Evolutionary conservation across 371 early-diverging fungal genomes (phyloP).

Genomic region (Mortierella sp.): DNA sequence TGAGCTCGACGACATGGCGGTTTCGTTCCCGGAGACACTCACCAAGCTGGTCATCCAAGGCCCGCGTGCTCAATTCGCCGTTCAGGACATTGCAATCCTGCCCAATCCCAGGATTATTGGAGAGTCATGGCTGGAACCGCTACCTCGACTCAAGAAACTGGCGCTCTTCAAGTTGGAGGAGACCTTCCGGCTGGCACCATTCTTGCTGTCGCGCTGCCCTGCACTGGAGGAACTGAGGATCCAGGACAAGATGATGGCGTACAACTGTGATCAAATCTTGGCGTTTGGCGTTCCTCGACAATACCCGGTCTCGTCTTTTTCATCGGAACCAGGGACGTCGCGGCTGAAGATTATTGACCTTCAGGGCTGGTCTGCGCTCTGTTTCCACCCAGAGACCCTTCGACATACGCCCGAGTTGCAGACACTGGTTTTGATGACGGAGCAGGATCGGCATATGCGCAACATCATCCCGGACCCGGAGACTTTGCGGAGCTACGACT

Average conservation of each 20-base stretch:
- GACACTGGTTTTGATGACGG: background rate
- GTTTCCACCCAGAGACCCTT: conserved; percentile 12
- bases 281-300: background rate
- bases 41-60: background rate
- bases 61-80: background rate
- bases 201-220: background rate
- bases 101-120: background rate
- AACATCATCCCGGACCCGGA: background rate
- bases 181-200: background rate
- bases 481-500: background rate
- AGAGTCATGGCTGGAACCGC: background rate
- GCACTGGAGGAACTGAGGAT: conserved; percentile 1
- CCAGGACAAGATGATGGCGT: background rate
- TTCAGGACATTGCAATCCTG: background rate
- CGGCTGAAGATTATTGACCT: conserved; percentile 1
- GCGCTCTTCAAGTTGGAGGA: conserved; percentile 3
- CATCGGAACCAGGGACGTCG: background rate
- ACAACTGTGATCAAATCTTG: background rate
- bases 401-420: conserved; percentile 8
- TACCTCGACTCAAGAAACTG: background rate
- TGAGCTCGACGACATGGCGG: conserved; percentile 3
- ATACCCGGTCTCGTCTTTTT: background rate
- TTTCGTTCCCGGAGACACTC: conserved; percentile 11
- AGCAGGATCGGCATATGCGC: background rate
- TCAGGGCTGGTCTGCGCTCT: conserved; percentile 18